Conservation (phyloP, 805 yeast species). For the Starmerella vaccinii region DNA sequence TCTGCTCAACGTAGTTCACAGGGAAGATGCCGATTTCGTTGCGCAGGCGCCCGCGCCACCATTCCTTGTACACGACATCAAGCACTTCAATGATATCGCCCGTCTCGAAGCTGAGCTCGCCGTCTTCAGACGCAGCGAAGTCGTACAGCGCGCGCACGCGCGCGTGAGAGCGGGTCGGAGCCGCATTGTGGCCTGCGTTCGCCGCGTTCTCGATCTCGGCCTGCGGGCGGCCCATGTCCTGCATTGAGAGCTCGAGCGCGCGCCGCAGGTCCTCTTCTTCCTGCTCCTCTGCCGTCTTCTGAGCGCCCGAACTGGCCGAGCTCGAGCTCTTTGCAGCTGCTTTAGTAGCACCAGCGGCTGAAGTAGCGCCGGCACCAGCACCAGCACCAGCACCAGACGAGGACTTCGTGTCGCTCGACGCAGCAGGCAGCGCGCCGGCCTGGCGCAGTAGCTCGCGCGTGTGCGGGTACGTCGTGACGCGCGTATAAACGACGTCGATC, state of each 20-base stretch:
- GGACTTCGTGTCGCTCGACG: background rate
- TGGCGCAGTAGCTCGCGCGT: slow-evolving; percentile 7
- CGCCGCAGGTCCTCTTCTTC: slow-evolving; percentile 77
- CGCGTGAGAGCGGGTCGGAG: background rate
- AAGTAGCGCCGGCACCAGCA: too few relatives aligned
- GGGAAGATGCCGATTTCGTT: slow-evolving; percentile 88
- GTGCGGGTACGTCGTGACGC: slow-evolving; percentile 35
- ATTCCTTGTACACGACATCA: slow-evolving; percentile 80
- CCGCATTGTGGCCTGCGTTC: background rate
- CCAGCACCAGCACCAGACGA: too few relatives aligned
- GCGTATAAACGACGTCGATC: slow-evolving; percentile 50
- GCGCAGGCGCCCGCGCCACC: slow-evolving; percentile 86
- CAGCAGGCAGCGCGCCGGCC: slow-evolving; percentile 35
- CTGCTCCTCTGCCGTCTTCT: slow-evolving; percentile 20
- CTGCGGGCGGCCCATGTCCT: slow-evolving; percentile 15
- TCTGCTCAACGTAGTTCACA: slow-evolving; percentile 58
- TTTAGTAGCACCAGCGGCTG: background rate
- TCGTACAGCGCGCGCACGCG: slow-evolving; percentile 82
- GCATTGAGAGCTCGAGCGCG: slow-evolving; percentile 35
- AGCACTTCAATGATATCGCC: slow-evolving; percentile 84
- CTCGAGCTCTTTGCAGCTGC: background rate
- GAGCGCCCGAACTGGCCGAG: background rate
- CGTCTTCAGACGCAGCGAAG: slow-evolving; percentile 64
- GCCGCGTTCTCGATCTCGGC: slow-evolving; percentile 10
- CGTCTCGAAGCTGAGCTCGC: slow-evolving; percentile 73